Conservation (phyloP, 179 eudicot species). For the Monotropa hypopitys region DNA sequence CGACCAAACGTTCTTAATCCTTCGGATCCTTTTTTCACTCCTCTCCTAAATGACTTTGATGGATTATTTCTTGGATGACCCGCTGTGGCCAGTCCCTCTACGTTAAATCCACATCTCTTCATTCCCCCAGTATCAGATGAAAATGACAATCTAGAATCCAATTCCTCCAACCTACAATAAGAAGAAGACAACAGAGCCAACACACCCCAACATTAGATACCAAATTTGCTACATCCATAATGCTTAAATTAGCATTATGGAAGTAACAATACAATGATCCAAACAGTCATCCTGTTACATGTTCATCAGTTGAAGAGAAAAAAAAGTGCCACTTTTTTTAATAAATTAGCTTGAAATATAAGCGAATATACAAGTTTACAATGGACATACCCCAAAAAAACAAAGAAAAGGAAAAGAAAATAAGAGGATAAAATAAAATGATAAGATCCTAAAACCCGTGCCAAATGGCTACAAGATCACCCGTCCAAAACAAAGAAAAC, state of each 20-base stretch:
- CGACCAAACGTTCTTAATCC: conserved; percentile 72
- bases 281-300: background rate
- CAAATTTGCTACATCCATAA: background rate
- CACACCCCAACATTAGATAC: background rate
- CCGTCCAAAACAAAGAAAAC: no score
- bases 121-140: conserved; percentile 46
- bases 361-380: no score
- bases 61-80: conserved; percentile 25
- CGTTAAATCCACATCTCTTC: conserved; percentile 36
- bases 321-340: background rate
- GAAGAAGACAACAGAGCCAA: background rate
- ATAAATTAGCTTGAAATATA: no score
- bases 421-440: no score
- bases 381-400: no score
- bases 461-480: no score
- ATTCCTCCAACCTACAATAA: conserved; percentile 59
- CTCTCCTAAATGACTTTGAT: conserved; percentile 53
- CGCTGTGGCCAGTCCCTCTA: conserved; percentile 35
- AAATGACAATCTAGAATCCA: conserved; percentile 45
- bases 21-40: conserved; percentile 69
- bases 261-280: background rate
- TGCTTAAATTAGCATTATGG: background rate
- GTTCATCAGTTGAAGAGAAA: background rate
- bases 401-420: no score
- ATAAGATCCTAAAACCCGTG: no score